phyloP scores from a whole-genome alignment of 225 moss, liverwort and hornwort species.

The Straminergon stramineum region DNA sequence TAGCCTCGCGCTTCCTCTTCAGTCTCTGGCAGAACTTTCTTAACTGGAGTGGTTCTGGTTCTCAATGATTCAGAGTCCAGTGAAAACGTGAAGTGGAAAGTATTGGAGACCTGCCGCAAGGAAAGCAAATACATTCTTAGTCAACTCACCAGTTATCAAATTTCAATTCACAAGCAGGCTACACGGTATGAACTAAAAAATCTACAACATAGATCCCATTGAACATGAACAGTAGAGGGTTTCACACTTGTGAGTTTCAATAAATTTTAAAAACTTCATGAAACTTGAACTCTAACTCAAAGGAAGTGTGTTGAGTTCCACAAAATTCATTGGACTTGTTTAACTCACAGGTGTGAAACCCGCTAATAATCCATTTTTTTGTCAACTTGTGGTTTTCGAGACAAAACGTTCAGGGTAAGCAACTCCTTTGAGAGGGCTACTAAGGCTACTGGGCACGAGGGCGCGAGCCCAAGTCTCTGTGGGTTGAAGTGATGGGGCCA shows the following conservation, averaged over 20 bases:
- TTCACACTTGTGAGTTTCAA: background rate
- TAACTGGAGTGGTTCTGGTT: slow-evolving; percentile 23
- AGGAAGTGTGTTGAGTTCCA: no score
- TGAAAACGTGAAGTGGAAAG: slow-evolving; percentile 96
- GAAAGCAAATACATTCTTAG: background rate
- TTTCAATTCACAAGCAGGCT: background rate
- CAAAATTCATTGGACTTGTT: background rate
- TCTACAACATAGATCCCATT: background rate
- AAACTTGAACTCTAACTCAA: background rate
- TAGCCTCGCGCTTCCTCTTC: slow-evolving; percentile 81
- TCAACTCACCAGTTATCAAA: background rate
- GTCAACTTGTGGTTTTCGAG: background rate
- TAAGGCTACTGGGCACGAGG: background rate
- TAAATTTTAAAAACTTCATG: background rate
- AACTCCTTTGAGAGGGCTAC: background rate
- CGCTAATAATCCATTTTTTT: background rate
- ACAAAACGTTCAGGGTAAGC: background rate
- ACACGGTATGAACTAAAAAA: background rate
- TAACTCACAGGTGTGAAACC: background rate
- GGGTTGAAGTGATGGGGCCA: background rate
- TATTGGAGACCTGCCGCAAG: slow-evolving; percentile 70
- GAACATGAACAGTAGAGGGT: background rate
- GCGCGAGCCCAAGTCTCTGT: background rate
- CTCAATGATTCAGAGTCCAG: slow-evolving; percentile 31
- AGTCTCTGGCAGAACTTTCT: slow-evolving; percentile 67